Evolutionary conservation across 495 filamentous ascomycete genomes (phyloP).

Genomic region (Umbilicaria muhlenbergii): DNA sequence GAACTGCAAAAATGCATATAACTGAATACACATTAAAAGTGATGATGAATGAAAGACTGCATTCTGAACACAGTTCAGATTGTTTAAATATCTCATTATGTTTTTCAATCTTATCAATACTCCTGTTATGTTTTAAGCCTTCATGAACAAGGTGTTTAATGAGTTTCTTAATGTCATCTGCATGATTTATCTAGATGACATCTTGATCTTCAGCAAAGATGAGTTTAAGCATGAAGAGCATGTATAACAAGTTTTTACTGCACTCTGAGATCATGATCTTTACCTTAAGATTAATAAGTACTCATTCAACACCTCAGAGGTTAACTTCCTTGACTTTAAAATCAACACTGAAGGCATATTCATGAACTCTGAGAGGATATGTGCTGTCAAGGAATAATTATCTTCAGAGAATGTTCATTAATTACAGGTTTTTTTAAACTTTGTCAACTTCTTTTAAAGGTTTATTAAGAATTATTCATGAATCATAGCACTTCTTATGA

Average conservation of each 20-base stretch:
- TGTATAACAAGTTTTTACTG: conserved; percentile 7
- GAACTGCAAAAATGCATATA: not conserved
- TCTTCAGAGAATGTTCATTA: too few relatives aligned
- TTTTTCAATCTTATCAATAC: conserved; percentile 9
- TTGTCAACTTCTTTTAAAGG: too few relatives aligned
- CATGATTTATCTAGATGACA: conserved; percentile 11
- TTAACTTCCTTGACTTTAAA: too few relatives aligned
- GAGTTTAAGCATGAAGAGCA: conserved; percentile 8
- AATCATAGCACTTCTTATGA: too few relatives aligned
- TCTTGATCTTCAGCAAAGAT: conserved; percentile 10
- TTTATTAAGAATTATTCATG: too few relatives aligned
- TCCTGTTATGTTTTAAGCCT: not conserved
- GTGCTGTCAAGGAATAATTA: too few relatives aligned
- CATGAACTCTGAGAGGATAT: too few relatives aligned
- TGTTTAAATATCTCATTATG: conserved; percentile 8
- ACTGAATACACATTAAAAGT: not conserved
- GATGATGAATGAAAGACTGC: conserved; percentile 6
- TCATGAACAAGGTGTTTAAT: not conserved
- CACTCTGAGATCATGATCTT: not conserved
- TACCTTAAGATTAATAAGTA: conserved; percentile 3
- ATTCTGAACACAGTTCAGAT: conserved; percentile 12
- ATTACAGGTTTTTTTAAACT: too few relatives aligned
- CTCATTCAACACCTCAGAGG: not conserved
- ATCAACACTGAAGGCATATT: too few relatives aligned
- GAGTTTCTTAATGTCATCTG: conserved; percentile 7